Conservation (phyloP, 2,329 filamentous ascomycete species). For the Fusarium newnesense region DNA sequence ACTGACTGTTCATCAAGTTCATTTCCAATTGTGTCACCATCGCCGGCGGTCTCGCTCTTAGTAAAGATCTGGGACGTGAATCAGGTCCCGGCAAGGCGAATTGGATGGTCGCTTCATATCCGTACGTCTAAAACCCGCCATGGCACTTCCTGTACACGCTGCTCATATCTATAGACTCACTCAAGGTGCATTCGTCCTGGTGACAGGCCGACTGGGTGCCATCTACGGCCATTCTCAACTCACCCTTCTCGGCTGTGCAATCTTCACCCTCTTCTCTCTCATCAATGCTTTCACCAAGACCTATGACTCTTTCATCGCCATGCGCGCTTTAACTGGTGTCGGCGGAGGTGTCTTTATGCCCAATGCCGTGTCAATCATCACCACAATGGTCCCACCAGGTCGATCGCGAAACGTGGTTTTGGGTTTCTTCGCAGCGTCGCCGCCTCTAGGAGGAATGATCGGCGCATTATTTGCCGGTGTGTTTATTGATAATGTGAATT, state of each 20-base stretch:
- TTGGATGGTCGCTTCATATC: constrained; percentile 25
- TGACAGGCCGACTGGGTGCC: constrained; percentile 62
- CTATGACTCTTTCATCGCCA: constrained; percentile 54
- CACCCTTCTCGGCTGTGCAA: constrained; percentile 52
- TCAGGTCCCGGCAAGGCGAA: constrained; percentile 12
- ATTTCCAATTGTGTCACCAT: constrained; percentile 10
- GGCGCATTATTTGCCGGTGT: background rate
- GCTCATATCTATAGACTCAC: constrained; percentile 51
- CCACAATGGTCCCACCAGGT: constrained; percentile 59
- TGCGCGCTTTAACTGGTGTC: constrained; percentile 58
- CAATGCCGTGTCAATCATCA: constrained; percentile 62
- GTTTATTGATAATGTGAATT: background rate
- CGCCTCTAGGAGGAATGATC: constrained; percentile 52
- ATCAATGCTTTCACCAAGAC: constrained; percentile 56
- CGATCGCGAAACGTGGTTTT: constrained; percentile 39
- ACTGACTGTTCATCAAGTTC: background rate
- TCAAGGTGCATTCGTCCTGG: constrained; percentile 63
- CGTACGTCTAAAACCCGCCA: fast-evolving
- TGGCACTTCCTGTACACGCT: fast-evolving
- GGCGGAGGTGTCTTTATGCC: constrained; percentile 64
- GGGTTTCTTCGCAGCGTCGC: constrained; percentile 30
- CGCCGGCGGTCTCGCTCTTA: constrained; percentile 3
- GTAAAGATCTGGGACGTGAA: constrained; percentile 7
- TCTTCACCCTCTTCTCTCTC: constrained; percentile 56
- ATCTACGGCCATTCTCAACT: constrained; percentile 63